Percentiles rank a stretch among this genome's conserved stretches.
These are phyloP conservation scores for Pleodorina starrii DNA, from an alignment of 139 green algal species.

Conservation along the genomic window DNA sequence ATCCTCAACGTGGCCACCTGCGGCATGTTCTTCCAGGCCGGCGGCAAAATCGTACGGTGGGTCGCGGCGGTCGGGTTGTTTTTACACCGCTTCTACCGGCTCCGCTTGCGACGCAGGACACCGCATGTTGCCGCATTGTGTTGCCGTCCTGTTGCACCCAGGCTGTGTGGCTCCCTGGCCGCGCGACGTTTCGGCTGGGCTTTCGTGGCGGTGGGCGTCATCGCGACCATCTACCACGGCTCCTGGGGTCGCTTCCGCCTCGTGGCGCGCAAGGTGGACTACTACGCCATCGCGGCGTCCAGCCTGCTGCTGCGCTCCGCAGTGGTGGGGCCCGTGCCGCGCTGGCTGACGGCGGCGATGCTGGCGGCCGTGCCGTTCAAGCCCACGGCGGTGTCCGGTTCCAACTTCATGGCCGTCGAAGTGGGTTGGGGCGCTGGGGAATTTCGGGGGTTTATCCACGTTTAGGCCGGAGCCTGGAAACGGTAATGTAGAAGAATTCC, in stretches of 20 bases:
- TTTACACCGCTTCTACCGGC: no score
- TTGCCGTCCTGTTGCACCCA: no score
- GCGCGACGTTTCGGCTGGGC: constrained; percentile 40
- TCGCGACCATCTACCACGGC: constrained; percentile 39
- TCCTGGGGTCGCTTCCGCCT: neutral
- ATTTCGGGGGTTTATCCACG: no score
- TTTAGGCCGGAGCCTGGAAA: no score
- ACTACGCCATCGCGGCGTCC: constrained; percentile 26
- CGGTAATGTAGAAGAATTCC: no score
- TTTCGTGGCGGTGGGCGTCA: constrained; percentile 17
- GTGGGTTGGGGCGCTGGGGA: no score
- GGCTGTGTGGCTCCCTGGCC: constrained; percentile 14
- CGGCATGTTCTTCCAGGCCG: constrained; percentile 35
- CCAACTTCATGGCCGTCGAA: constrained; percentile 67
- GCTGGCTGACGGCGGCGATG: constrained; percentile 43
- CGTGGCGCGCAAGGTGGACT: constrained; percentile 30
- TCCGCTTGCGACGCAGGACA: no score
- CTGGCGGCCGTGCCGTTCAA: constrained; percentile 72
- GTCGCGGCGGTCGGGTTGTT: no score
- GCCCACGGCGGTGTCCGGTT: constrained; percentile 65
- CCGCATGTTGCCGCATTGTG: no score
- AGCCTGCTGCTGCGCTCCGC: constrained; percentile 14
- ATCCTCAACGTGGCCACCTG: constrained; percentile 27
- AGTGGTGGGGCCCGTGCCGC: constrained; percentile 14
- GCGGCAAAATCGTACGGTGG: constrained; percentile 13